Evolutionary conservation across 192 early-diverging fungal genomes (phyloP).

Genomic region (Entophlyctis luteolus): DNA sequence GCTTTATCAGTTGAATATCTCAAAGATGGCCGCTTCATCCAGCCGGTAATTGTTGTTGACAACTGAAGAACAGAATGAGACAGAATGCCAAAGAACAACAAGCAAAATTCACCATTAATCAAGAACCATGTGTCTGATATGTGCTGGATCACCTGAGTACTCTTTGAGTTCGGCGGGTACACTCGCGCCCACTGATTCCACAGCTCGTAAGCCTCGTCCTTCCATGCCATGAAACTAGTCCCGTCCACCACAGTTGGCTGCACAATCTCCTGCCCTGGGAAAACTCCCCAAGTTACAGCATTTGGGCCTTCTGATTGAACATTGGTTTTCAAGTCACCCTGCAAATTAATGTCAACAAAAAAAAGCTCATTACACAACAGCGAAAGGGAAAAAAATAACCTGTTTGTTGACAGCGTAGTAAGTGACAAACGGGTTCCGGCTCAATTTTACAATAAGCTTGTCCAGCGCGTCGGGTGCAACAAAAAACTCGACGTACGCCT

Average conservation of each 20-base stretch:
- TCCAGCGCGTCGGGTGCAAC: conserved; percentile 68
- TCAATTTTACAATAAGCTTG: conserved; percentile 66
- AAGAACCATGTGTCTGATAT: conserved; percentile 80
- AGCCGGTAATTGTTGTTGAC: conserved; percentile 95
- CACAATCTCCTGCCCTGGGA: conserved; percentile 93
- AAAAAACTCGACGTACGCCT: conserved; percentile 96
- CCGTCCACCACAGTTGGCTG: conserved; percentile 94
- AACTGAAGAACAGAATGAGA: conserved; percentile 33
- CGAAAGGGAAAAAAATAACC: conserved; percentile 10
- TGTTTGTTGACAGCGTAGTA: conserved; percentile 86
- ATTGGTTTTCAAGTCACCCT: conserved; percentile 89
- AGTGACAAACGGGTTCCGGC: conserved; percentile 64
- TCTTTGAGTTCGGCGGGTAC: conserved; percentile 52
- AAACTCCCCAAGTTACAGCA: conserved; percentile 98
- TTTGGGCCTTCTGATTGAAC: conserved; percentile 80
- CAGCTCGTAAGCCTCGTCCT: conserved; percentile 91
- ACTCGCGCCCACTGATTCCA: conserved; percentile 84
- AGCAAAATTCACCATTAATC: conserved; percentile 58
- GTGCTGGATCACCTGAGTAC: conserved; percentile 52
- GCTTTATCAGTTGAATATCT: conserved; percentile 49
- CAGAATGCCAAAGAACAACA: background rate
- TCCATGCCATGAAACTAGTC: conserved; percentile 88
- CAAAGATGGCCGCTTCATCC: conserved; percentile 62
- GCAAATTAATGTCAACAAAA: background rate
- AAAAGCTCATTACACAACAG: conserved; percentile 2